Evolutionary conservation across 495 filamentous ascomycete species (phyloP).

Genomic region (Xylaria flabelliformis): DNA sequence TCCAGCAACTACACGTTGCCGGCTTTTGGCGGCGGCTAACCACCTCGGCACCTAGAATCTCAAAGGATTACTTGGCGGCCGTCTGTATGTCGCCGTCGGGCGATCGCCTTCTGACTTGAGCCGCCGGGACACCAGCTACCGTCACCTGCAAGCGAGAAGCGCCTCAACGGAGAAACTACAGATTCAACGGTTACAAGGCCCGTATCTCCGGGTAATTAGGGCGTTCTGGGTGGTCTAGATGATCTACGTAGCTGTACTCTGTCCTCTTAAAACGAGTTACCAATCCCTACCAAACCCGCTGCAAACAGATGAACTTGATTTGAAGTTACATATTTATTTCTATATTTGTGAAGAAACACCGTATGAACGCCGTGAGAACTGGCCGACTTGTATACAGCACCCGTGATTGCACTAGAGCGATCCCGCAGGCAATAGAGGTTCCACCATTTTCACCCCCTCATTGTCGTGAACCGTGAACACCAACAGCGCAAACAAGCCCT

Average conservation of each 20-base stretch:
- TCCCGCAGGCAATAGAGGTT: conserved; percentile 18
- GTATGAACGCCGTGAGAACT: conserved; percentile 2
- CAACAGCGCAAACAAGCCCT: neutral
- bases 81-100: conserved; percentile 4
- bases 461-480: conserved; percentile 8
- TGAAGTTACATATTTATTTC: neutral
- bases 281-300: neutral
- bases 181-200: conserved; percentile 27
- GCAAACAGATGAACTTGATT: neutral
- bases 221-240: neutral
- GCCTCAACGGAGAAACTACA: conserved; percentile 19
- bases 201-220: conserved; percentile 25
- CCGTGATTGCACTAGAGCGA: conserved; percentile 5
- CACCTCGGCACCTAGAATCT: neutral
- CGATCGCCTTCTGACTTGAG: conserved; percentile 11
- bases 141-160: conserved; percentile 16
- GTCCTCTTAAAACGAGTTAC: conserved; percentile 1
- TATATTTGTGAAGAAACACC: neutral
- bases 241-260: neutral
- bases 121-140: conserved; percentile 27
- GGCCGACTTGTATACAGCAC: neutral
- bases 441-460: conserved; percentile 19
- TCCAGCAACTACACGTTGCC: neutral
- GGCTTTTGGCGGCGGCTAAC: neutral
- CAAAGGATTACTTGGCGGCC: neutral